Evolutionary conservation across 2,329 filamentous ascomycete genomes (phyloP), one percentile per base, ranked within the genome.

Genomic region (Xylaria sp.): DNA sequence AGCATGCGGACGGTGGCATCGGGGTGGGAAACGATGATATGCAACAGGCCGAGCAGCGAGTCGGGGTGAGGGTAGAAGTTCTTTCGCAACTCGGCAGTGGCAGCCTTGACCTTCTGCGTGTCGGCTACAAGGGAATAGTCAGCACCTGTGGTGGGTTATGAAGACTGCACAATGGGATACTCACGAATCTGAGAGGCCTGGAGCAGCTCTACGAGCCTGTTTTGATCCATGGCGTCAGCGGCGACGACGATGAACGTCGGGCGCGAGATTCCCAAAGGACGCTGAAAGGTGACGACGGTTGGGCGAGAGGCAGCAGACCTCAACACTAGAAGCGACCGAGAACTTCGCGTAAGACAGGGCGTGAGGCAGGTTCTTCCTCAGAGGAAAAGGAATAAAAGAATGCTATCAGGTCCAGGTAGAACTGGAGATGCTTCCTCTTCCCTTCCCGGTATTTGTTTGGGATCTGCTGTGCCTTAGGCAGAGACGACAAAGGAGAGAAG

Each of bases 51-150:
- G 51, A 93, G 82, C 53, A 97, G 85, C 16, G 91, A 91, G 67
- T 92, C 85, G 38, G 93, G 89, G 64, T 91, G 85, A 67, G 86
- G 87, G 79, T 96, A 97, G 81, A 91, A 97, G 76, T 90, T 90
- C 75, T 95, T 94, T 76, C 96, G 92, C 56, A 97, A 85, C 67
- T 92, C 87, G 54, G 89, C 86, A 17, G 93, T 99, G 60, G 92
- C 91, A 63, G 89, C 86, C 83, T 97, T 95, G 74, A 96, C 87
- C 75, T 87, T 86, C 65, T 90, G 86, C 63, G 92, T 96, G 76
- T 96, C 88, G 71, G 94, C 92, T 96, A 69, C 66, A 62, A 52
- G 59, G 65, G 42, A 59, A 57, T 51, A 37, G 72, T 78, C 62
- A 79, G 73, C 59, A 56, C 59, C 9, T 53, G 22, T 47, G 49